These are phyloP conservation scores for Nicotiana noctiflora DNA, from an alignment of 257 asterid species.

Conservation along the genomic window DNA sequence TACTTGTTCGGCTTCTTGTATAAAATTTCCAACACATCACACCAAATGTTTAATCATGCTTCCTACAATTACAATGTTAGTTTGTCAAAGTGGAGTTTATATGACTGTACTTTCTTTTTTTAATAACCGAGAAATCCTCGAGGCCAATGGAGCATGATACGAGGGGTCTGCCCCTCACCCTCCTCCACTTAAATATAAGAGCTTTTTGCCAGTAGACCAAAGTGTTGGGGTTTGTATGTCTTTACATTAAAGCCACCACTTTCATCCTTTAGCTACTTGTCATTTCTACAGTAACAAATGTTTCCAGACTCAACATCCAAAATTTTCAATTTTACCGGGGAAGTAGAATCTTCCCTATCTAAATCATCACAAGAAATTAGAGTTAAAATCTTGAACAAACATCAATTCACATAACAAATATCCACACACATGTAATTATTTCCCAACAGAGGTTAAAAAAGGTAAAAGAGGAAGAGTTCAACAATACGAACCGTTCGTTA, in stretches of 20 bases:
- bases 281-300: neutral
- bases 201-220: no score
- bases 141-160: no score
- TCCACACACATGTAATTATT: neutral
- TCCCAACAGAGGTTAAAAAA: neutral
- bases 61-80: neutral
- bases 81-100: neutral
- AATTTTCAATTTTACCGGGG: neutral
- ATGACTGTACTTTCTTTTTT: neutral
- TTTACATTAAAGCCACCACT: neutral
- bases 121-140: no score
- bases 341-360: neutral
- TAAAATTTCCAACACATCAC: neutral
- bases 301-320: neutral
- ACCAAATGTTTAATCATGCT: neutral
- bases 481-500: constrained; percentile 44
- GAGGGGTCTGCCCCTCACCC: no score
- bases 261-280: neutral
- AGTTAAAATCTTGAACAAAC: neutral
- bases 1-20: neutral
- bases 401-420: neutral
- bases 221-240: no score
- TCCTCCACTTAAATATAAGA: no score
- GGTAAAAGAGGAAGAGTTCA: neutral
- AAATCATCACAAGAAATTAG: neutral